A percentile compares a stretch with the other conserved stretches of the same genome.
phyloP scores from a whole-genome alignment of 2,329 filamentous ascomycete species.

The Botrytis squamosa region DNA sequence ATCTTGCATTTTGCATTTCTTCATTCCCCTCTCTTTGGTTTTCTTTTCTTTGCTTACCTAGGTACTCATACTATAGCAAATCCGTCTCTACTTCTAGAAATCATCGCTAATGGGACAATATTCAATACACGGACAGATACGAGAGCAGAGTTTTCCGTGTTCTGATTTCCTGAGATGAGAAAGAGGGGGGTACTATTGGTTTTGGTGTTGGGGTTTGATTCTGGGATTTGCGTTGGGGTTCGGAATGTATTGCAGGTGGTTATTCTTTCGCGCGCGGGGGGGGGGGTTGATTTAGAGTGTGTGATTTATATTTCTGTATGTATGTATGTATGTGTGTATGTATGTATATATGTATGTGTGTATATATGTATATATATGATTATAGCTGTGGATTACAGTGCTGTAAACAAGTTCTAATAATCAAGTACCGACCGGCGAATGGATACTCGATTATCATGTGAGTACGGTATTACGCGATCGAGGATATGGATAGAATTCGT shows the following conservation, averaged over 20 bases:
- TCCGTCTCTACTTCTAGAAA: background rate
- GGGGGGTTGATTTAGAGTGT: no score
- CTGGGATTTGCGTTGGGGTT: background rate
- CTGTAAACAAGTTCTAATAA: no score
- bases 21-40: background rate
- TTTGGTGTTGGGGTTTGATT: background rate
- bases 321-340: no score
- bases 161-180: no score
- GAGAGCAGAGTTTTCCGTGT: background rate
- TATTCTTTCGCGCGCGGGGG: background rate
- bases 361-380: no score
- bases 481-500: no score
- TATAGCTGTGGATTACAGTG: no score
- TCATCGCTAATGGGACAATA: background rate
- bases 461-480: no score
- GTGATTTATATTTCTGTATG: no score
- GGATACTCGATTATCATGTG: no score
- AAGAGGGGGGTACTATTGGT: background rate
- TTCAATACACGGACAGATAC: background rate
- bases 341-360: no score
- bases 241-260: background rate
- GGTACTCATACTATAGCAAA: background rate
- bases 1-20: background rate
- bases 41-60: background rate
- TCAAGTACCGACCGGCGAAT: no score